phyloP scores from a whole-genome alignment of 129 eudicot genomes.

The Calendula officinalis region DNA sequence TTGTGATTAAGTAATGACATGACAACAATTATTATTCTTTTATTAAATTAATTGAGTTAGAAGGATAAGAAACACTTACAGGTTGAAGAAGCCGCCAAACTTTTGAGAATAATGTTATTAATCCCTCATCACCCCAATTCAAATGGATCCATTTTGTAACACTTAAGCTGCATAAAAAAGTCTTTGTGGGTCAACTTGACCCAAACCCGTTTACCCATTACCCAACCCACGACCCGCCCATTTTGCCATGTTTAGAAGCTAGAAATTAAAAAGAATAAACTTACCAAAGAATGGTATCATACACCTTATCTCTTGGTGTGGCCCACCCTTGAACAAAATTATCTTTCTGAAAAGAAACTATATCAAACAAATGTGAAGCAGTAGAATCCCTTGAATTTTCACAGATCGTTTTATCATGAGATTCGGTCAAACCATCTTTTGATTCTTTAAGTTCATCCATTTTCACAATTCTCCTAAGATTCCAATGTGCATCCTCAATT shows the following conservation, averaged over 20 bases:
- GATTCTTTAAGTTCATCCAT: constrained; percentile 26
- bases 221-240: too few species aligned
- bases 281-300: constrained; percentile 84
- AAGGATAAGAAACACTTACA: constrained; percentile 35
- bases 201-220: too few species aligned
- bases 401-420: constrained; percentile 18
- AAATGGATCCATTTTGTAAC: constrained; percentile 91
- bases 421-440: constrained; percentile 28
- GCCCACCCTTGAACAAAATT: constrained; percentile 55
- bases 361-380: constrained; percentile 38
- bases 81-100: constrained; percentile 84
- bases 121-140: constrained; percentile 97
- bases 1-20: background rate
- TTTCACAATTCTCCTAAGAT: constrained; percentile 49
- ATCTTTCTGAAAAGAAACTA: constrained; percentile 65
- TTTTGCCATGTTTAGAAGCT: too few species aligned
- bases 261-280: background rate
- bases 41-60: background rate
- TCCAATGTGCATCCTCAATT: constrained; percentile 73
- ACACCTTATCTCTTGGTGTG: constrained; percentile 42
- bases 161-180: constrained; percentile 63
- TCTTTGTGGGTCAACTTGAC: background rate
- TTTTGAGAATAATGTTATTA: constrained; percentile 66
- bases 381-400: constrained; percentile 23
- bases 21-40: background rate